These are phyloP conservation scores for Penicillium paxilli DNA, from an alignment of 495 filamentous ascomycete species.

Conservation along the genomic window DNA sequence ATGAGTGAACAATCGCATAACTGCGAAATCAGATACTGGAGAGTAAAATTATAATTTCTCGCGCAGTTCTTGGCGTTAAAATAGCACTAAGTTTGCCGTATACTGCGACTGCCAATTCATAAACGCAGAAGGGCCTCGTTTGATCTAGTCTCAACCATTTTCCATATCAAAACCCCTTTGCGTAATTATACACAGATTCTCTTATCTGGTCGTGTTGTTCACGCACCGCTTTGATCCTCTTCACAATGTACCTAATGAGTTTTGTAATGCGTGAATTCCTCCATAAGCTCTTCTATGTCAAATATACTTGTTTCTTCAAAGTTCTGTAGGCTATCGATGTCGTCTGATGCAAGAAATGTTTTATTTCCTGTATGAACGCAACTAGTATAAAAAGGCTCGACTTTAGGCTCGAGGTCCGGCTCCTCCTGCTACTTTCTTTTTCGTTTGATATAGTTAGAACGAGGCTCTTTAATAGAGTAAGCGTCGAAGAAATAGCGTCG, in stretches of 20 bases:
- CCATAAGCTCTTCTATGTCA: not conserved
- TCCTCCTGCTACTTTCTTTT: slow-evolving; percentile 8
- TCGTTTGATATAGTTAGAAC: slow-evolving; percentile 7
- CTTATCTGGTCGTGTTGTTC: not conserved
- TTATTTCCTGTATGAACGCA: not conserved
- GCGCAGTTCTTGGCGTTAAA: no score
- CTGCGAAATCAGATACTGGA: not conserved
- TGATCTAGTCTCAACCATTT: no score
- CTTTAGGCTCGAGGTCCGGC: not conserved
- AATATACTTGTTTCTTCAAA: not conserved
- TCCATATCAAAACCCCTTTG: no score
- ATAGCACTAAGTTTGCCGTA: no score
- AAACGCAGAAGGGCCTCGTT: no score
- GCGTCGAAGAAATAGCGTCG: slow-evolving; percentile 5
- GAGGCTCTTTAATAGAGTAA: slow-evolving; percentile 8
- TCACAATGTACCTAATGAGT: not conserved
- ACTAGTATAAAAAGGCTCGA: not conserved
- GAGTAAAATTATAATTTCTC: no score
- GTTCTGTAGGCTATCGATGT: not conserved
- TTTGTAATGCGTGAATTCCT: not conserved
- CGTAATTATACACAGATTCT: not conserved
- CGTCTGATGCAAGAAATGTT: not conserved
- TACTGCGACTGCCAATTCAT: no score
- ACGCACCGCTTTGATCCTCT: not conserved
- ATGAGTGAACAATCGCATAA: not conserved